phyloP scores from a whole-genome alignment of 495 filamentous ascomycete species.

The Xylaria intraflava region DNA sequence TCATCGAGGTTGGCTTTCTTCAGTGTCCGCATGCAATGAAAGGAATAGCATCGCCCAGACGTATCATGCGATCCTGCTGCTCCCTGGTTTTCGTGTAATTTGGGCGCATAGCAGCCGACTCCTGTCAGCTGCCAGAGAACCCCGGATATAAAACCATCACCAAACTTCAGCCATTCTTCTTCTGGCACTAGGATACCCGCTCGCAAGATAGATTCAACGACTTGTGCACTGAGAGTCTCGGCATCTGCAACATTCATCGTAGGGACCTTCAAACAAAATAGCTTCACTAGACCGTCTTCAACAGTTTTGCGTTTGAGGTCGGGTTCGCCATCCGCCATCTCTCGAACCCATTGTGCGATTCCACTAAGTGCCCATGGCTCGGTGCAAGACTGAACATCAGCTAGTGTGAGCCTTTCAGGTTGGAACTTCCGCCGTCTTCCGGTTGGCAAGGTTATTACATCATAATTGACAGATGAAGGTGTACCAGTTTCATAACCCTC shows the following conservation, averaged over 20 bases:
- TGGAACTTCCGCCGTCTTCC: slow-evolving; percentile 72
- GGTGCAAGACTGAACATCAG: slow-evolving; percentile 76
- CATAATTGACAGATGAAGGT: slow-evolving; percentile 50
- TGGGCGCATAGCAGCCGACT: slow-evolving; percentile 81
- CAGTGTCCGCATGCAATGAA: slow-evolving; percentile 87
- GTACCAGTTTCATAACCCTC: slow-evolving; percentile 47
- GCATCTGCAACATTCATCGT: slow-evolving; percentile 99
- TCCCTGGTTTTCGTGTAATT: slow-evolving; percentile 66
- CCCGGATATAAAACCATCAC: slow-evolving; percentile 65
- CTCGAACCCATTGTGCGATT: slow-evolving; percentile 79
- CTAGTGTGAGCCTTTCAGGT: slow-evolving; percentile 75
- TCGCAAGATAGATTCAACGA: slow-evolving; percentile 74
- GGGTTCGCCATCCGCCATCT: slow-evolving; percentile 74
- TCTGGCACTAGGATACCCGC: slow-evolving; percentile 76
- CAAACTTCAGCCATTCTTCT: slow-evolving; percentile 97
- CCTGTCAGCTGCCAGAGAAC: slow-evolving; percentile 93
- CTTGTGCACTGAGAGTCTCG: slow-evolving; percentile 71
- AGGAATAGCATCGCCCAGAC: slow-evolving; percentile 80
- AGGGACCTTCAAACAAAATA: slow-evolving; percentile 94
- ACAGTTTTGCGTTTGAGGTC: slow-evolving; percentile 79
- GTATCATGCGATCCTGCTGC: slow-evolving; percentile 31
- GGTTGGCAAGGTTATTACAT: slow-evolving; percentile 63
- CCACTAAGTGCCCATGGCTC: slow-evolving; percentile 93
- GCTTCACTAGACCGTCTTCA: slow-evolving; percentile 75
- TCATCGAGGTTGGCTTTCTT: slow-evolving; percentile 85